Percentiles rank a stretch among this genome's conserved stretches.
phyloP scores from a whole-genome alignment of 331 rosid species.

The Malus hybrid region DNA sequence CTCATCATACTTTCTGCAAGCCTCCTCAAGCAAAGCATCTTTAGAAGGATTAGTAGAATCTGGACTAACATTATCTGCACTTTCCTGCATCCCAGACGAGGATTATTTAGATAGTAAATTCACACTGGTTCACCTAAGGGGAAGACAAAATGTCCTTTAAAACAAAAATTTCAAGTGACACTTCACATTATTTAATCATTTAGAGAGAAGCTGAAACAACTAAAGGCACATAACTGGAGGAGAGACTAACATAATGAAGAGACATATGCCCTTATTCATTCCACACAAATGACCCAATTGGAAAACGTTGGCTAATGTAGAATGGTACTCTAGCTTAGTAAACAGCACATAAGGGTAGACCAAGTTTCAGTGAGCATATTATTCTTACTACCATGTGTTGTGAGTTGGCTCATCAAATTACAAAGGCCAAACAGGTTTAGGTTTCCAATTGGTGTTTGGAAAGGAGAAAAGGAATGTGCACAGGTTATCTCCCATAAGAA shows the following conservation, averaged over 20 bases:
- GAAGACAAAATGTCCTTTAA: background rate
- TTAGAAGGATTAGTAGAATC: slow-evolving; percentile 93
- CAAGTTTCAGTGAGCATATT: background rate
- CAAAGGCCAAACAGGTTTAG: too few relatives aligned
- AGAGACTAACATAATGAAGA: background rate
- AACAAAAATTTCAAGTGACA: background rate
- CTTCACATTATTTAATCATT: background rate
- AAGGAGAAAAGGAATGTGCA: too few relatives aligned
- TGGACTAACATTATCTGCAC: slow-evolving; percentile 92
- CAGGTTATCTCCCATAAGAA: too few relatives aligned
- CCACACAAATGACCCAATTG: background rate
- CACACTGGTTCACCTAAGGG: background rate
- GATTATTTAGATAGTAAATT: background rate
- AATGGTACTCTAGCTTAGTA: background rate
- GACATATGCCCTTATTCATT: background rate
- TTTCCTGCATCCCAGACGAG: slow-evolving; percentile 63
- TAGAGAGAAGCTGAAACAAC: background rate
- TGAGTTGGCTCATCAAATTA: too few relatives aligned
- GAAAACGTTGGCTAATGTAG: background rate
- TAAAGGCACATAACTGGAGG: background rate
- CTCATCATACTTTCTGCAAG: slow-evolving; percentile 94
- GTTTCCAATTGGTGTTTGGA: too few relatives aligned
- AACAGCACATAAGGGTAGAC: background rate
- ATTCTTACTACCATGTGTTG: background rate
- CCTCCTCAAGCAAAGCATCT: slow-evolving; percentile 99